Base-by-base conservation (phyloP, 2,329 filamentous ascomycete genomes). In the Diplodia seriata region DNA sequence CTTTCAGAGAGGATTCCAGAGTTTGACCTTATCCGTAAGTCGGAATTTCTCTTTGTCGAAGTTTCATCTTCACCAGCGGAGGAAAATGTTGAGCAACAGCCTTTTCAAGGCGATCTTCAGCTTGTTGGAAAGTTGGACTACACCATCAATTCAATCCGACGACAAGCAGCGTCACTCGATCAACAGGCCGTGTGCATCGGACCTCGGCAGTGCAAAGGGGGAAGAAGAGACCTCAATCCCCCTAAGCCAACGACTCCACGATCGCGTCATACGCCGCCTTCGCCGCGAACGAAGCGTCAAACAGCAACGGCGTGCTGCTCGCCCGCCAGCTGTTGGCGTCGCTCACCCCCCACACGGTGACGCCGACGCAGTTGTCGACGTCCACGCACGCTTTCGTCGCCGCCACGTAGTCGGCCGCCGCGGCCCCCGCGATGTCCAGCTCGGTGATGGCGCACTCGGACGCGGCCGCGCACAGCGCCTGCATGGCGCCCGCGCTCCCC, bases 371-470 rank as follows among this genome's bases (percentile, higher is more conserved):
- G 75, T 87, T 86, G 8, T 80, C 69, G 56, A 87, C 79, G n/a
- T 83, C 78, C 43, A 89, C 75, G 72, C 89, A 91, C 4, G 85
- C 88, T 54, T 85, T 82, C 11, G 77, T 71, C 38, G 75, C 81
- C 43, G 84, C 82, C 18, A 83, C 77, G 73, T 89, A 91, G 75
- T 91, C 89, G n/a, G 77, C 76, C 4, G 83, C 72, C n/a, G 83
- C 79, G 6, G 86, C 87, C 20, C 81, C 80, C 63, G 84, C 83
- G 73, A 92, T 91, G 73, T 92, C 90, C 23, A 91, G 82, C 79
- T 91, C 89, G 1, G 89, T 91, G 59, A 90, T 82, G 6, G 89
- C 88, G 38, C 89, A 84, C 73, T 91, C 87, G 23, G 81, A 76
- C 18, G 82, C 84, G 3, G 83, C 80, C 9, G 74, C 77, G 40